Conservation (phyloP, 2,329 filamentous ascomycete species). For the Colletotrichum destructivum region DNA sequence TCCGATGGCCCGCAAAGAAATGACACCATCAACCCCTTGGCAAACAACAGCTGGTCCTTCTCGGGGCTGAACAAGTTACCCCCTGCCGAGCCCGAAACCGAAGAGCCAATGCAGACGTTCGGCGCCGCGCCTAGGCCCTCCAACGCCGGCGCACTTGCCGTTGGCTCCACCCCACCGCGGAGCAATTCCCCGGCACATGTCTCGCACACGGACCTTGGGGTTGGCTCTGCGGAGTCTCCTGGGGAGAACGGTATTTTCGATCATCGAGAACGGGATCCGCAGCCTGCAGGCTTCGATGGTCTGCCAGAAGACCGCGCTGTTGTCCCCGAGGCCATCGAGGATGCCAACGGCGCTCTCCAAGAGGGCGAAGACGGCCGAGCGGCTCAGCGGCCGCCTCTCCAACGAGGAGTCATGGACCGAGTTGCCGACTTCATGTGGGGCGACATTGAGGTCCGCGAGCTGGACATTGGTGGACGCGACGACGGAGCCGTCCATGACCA, state of each 20-base stretch:
- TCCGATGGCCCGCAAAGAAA: conserved; percentile 69
- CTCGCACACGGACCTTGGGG: conserved; percentile 9
- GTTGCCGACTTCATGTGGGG: conserved; percentile 76
- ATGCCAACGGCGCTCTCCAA: conserved; percentile 12
- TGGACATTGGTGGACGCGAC: conserved; percentile 45
- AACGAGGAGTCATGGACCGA: conserved; percentile 57
- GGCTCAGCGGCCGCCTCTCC: conserved; percentile 41
- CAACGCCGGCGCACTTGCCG: neutral
- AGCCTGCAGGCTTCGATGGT: neutral
- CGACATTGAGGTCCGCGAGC: conserved; percentile 60
- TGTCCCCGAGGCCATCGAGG: conserved; percentile 10
- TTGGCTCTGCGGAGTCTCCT: conserved; percentile 2
- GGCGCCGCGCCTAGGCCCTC: neutral
- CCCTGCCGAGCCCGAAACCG: conserved; percentile 4
- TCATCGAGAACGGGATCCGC: neutral
- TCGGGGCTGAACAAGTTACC: conserved; percentile 54
- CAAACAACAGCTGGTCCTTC: conserved; percentile 75
- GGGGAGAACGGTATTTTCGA: conserved; percentile 4
- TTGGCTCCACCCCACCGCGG: conserved; percentile 10
- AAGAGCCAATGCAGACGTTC: conserved; percentile 10
- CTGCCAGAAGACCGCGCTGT: conserved; percentile 1
- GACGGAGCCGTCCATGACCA: conserved; percentile 68
- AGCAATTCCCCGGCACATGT: conserved; percentile 26
- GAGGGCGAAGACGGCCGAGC: conserved; percentile 29
- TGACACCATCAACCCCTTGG: conserved; percentile 65